Evolutionary conservation across 2,329 filamentous ascomycete species (phyloP).

Genomic region (Mycosphaerella arachidis): DNA sequence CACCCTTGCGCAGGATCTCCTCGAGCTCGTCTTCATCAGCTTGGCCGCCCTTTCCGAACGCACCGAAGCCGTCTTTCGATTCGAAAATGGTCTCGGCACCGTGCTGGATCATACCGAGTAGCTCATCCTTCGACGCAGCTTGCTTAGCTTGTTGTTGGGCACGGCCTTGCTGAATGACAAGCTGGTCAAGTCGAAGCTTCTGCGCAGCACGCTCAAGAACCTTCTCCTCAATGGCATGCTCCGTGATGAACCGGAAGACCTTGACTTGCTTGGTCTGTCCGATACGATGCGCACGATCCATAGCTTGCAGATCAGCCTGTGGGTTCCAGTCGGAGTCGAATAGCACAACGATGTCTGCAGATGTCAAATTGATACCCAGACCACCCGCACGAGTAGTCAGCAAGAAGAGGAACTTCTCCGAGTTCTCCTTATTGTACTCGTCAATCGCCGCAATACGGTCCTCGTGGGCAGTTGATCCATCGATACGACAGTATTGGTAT

Average conservation of each 20-base stretch:
- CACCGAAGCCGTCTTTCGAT: slow-evolving; percentile 61
- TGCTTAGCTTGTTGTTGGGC: slow-evolving; percentile 86
- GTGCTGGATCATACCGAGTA: slow-evolving; percentile 97
- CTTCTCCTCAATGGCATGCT: slow-evolving; percentile 98
- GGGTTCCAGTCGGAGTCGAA: slow-evolving; percentile 99
- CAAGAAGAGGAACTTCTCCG: slow-evolving; percentile 94
- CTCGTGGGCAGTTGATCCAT: slow-evolving; percentile 93
- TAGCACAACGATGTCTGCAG: slow-evolving; percentile 89
- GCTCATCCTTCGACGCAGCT: slow-evolving; percentile 90
- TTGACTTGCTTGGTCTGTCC: slow-evolving; percentile 97
- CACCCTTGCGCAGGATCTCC: slow-evolving; percentile 76
- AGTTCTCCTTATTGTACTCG: slow-evolving; percentile 93
- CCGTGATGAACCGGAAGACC: slow-evolving; percentile 94
- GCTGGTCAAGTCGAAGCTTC: slow-evolving; percentile 90
- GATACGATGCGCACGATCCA: slow-evolving; percentile 98
- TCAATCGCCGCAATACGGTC: slow-evolving; percentile 97
- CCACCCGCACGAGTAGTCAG: slow-evolving; percentile 94
- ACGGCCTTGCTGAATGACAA: slow-evolving; percentile 96
- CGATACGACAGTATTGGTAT: slow-evolving; percentile 95
- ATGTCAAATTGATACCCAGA: slow-evolving; percentile 92
- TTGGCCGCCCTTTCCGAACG: slow-evolving; percentile 58
- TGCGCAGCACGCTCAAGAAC: slow-evolving; percentile 94
- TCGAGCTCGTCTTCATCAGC: slow-evolving; percentile 82
- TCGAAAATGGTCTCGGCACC: slow-evolving; percentile 93
- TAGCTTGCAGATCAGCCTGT: slow-evolving; percentile 95